phyloP scores from a whole-genome alignment of 2,329 filamentous ascomycete genomes.

The Hymenoscyphus repandus region DNA sequence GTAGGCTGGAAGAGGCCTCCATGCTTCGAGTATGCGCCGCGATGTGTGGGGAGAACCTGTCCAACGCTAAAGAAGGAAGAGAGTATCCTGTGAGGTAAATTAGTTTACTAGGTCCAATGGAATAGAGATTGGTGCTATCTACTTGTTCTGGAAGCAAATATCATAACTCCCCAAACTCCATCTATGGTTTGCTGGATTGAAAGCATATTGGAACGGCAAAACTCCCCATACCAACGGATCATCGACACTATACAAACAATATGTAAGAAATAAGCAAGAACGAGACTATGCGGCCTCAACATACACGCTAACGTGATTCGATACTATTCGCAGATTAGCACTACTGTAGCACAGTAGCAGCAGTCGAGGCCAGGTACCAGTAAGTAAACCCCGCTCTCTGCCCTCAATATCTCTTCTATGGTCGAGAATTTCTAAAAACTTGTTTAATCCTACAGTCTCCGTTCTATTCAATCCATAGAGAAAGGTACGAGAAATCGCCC shows the following conservation, averaged over 20 bases:
- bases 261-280: conserved; percentile 3
- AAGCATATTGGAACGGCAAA: conserved; percentile 68
- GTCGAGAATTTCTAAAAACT: conserved; percentile 72
- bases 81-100: conserved; percentile 46
- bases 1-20: conserved; percentile 90
- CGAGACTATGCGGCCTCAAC: conserved; percentile 35
- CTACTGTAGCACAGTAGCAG: neutral
- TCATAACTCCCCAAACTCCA: conserved; percentile 93
- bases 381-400: conserved; percentile 74
- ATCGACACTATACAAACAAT: conserved; percentile 60
- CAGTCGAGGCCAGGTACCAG: conserved; percentile 46
- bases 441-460: conserved; percentile 70
- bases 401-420: conserved; percentile 59
- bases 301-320: conserved; percentile 85
- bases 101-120: neutral
- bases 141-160: conserved; percentile 89
- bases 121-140: conserved; percentile 25
- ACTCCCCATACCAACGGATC: conserved; percentile 93
- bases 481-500: conserved; percentile 66
- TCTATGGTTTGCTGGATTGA: conserved; percentile 69
- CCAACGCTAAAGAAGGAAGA: conserved; percentile 82
- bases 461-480: conserved; percentile 69
- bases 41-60: conserved; percentile 86
- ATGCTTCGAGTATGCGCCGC: conserved; percentile 63
- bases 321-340: conserved; percentile 48